Evolutionary conservation across 768 basidiomycete species (phyloP).

Genomic region (Leccinum aurantiacum): DNA sequence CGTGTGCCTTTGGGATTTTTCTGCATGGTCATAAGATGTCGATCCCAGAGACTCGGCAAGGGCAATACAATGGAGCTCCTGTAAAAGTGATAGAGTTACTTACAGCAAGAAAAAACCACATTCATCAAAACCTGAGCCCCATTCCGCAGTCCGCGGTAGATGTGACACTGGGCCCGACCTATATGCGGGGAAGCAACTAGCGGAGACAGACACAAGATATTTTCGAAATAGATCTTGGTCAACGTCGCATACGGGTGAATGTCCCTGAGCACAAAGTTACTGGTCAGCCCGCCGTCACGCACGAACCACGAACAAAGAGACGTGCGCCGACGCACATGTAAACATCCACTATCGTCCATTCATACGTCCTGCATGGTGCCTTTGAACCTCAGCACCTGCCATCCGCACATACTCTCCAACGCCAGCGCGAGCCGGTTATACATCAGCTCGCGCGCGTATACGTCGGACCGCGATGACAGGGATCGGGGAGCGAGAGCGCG

Average conservation of each 20-base stretch:
- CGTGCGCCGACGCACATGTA: conserved; percentile 32
- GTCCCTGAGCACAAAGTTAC: conserved; percentile 43
- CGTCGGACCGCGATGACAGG: conserved; percentile 24
- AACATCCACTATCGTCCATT: conserved; percentile 53
- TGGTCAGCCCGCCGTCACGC: background rate
- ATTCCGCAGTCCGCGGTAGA: no score
- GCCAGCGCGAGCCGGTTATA: conserved; percentile 70
- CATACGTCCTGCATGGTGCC: conserved; percentile 52
- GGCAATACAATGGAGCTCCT: no score
- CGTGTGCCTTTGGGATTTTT: no score
- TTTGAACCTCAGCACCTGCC: conserved; percentile 59
- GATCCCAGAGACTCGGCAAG: no score
- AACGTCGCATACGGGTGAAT: conserved; percentile 65
- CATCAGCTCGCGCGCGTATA: conserved; percentile 41
- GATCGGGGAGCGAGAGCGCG: conserved; percentile 68
- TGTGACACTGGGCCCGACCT: no score
- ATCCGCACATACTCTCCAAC: conserved; percentile 77
- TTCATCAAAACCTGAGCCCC: no score
- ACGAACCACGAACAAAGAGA: background rate
- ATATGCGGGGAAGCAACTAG: conserved; percentile 25
- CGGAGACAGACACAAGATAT: conserved; percentile 56
- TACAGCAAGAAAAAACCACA: no score
- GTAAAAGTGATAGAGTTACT: no score
- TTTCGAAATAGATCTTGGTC: conserved; percentile 68
- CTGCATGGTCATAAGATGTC: no score